Evolutionary conservation across 441 rosid species (phyloP), one percentile per base, ranked within the genome.

Genomic region (Syzygium malaccense): DNA sequence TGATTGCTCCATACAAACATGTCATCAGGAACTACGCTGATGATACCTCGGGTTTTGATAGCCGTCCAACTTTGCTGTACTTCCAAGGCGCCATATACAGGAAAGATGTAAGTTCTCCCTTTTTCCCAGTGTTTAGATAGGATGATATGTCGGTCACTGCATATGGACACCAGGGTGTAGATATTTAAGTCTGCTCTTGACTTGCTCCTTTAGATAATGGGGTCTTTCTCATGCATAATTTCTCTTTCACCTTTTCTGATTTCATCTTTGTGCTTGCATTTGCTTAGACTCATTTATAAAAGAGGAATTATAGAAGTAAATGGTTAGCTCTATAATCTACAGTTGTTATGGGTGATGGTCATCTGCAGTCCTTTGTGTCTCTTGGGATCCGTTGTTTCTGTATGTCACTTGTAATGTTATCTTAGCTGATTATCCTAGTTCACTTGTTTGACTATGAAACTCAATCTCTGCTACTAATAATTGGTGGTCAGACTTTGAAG

Each of bases 81-180:
- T 98, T 98, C 91, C 99, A 96, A 88, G 99, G 99, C 85, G 98
- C 98, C 83, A 97, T 97, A 89, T 95, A 97, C 95, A 93, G 99
- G 89, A 98, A 98, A 95, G 99, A 96, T 94, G 99, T 97, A 89
- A 84, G 98, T 93, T n/a, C 75, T 87, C 90, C 86, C 28, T 87
- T 87, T 32, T 84, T 88, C 87, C 54, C 33, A 33, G 45, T 62
- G 58, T 62, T 23, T 78, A 3, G 32, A 14, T 55, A 20, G 83
- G 4, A 23, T 37, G 49, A 23, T 41, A 6, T 37, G 49, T 37
- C 83, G 3, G 51, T 37, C 83, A 14, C 51, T 37, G 51, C 15
- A 75, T 75, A 20, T 75, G 83, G 83, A 37, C n/a, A 23, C 83
- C 13, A 20, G 51, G 51, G 51, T 23, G 83, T 12, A n/a, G 51